Percentiles rank a stretch among this genome's conserved stretches.
Evolutionary conservation across 1,284 basidiomycete species (phyloP).

Genomic region (Uromyces viciae-fabae): DNA sequence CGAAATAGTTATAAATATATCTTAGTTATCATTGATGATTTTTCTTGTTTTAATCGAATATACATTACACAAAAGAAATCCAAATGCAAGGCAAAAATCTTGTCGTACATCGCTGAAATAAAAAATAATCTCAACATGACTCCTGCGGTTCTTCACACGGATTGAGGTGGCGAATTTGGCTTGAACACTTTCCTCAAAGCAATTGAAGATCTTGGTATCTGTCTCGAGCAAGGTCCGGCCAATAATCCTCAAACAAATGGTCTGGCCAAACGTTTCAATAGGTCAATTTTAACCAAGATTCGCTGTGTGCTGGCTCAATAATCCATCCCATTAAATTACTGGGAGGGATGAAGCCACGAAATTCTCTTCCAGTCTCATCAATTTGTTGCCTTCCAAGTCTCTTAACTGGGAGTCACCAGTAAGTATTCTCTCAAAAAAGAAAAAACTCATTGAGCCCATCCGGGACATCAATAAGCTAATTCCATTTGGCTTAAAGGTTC

Average conservation of each 20-base stretch:
- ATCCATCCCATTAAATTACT: not conserved
- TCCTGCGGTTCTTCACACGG: not conserved
- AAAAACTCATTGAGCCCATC: not conserved
- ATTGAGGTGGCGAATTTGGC: slow-evolving; percentile 12
- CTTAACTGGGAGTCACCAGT: not conserved
- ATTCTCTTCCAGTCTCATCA: not conserved
- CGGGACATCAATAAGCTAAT: not conserved
- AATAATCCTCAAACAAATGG: slow-evolving; percentile 14
- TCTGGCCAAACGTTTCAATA: slow-evolving; percentile 1
- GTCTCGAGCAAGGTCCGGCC: not conserved
- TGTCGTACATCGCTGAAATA: not conserved
- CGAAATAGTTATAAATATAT: not conserved
- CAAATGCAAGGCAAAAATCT: not conserved
- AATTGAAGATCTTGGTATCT: not conserved
- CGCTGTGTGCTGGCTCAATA: not conserved
- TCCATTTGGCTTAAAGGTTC: slow-evolving; percentile 11
- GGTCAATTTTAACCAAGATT: not conserved
- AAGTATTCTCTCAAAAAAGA: not conserved
- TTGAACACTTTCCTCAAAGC: not conserved
- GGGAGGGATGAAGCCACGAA: not conserved
- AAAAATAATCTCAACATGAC: not conserved
- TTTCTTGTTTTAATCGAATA: not conserved
- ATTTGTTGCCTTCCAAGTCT: not conserved
- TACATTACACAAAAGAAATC: not conserved
- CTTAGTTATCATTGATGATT: not conserved